These are phyloP conservation scores for Gaultheria prostrata DNA, from an alignment of 148 eudicot genomes.

Conservation along the genomic window DNA sequence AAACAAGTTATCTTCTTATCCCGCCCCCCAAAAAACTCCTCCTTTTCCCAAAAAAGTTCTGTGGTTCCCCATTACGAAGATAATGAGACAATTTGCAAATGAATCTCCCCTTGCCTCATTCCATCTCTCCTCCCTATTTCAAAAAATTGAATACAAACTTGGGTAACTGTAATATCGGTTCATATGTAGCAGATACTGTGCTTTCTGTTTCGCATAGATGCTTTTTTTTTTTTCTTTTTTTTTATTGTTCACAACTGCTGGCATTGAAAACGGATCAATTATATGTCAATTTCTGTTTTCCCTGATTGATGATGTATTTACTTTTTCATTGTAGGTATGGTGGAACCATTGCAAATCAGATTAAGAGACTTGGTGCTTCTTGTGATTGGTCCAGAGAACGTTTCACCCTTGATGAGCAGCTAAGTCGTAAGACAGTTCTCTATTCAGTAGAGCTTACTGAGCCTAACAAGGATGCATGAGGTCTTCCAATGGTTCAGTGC, in stretches of 20 bases:
- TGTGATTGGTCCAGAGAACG: slow-evolving; percentile 97
- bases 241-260: neutral
- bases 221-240: neutral
- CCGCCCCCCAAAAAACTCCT: neutral
- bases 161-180: neutral
- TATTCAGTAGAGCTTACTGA: slow-evolving; percentile 25
- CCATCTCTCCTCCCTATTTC: neutral
- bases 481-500: neutral
- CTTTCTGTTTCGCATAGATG: neutral
- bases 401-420: slow-evolving; percentile 97
- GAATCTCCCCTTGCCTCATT: neutral
- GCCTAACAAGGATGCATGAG: neutral
- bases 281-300: neutral
- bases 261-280: neutral
- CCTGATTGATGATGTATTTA: slow-evolving; percentile 9
- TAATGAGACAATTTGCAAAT: neutral
- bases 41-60: neutral
- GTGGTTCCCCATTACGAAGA: neutral
- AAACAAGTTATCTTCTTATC: neutral
- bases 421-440: slow-evolving; percentile 89
- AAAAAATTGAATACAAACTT: neutral
- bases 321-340: slow-evolving; percentile 65
- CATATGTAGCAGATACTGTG: neutral
- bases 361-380: slow-evolving; percentile 98
- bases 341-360: slow-evolving; percentile 94